phyloP scores from a whole-genome alignment of 257 asterid genomes.

The Solanum chilense region DNA sequence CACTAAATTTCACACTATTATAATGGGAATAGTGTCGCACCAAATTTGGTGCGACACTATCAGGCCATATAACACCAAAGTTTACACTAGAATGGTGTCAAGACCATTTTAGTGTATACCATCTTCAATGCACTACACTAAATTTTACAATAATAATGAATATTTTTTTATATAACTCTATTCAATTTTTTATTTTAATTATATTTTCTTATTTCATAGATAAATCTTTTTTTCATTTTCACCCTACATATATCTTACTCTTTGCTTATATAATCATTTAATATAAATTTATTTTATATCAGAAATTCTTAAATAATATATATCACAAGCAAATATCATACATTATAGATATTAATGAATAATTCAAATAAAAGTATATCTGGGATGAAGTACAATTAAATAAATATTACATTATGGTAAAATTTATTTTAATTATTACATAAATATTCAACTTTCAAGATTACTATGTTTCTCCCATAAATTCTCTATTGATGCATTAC shows the following conservation, averaged over 20 bases:
- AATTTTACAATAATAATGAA: background rate
- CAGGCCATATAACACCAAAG: background rate
- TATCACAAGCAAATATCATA: background rate
- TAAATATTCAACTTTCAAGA: background rate
- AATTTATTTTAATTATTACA: background rate
- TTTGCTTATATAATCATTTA: background rate
- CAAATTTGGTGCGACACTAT: background rate
- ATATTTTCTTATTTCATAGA: background rate
- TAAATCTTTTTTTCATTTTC: background rate
- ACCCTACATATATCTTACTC: background rate
- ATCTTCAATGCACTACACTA: background rate
- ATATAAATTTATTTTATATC: too few relatives aligned
- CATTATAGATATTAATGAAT: background rate
- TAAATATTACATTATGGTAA: background rate
- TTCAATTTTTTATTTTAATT: too few relatives aligned
- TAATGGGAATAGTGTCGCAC: background rate
- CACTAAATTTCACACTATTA: background rate
- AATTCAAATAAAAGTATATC: background rate
- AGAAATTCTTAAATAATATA: too few relatives aligned
- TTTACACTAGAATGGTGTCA: background rate
- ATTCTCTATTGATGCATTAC: background rate
- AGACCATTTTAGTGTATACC: background rate
- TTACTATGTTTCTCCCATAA: background rate
- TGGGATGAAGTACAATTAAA: background rate
- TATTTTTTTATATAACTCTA: background rate